Base-by-base conservation (phyloP, 2,329 filamentous ascomycete species). In the Chlorencoelia australis region DNA sequence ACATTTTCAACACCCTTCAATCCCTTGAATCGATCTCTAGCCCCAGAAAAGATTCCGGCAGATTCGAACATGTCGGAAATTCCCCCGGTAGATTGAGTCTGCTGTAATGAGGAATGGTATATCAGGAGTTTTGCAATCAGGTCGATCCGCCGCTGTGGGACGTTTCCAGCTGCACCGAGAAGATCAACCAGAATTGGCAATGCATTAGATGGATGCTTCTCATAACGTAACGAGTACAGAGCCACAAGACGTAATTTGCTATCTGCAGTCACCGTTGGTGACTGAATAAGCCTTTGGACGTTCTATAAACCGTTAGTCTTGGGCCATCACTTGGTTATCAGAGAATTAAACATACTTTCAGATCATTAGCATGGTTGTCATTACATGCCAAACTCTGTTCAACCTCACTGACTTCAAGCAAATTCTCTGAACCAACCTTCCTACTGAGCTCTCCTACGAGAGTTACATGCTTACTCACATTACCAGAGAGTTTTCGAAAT, bases 1-100 rank as follows among this genome's bases (percentile, higher is more conserved):
- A 98, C 91, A 51, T 98, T 98, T 59, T 98, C 93, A 1, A 98
- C 91, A 2, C 91, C 91, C 55, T 96, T 95, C 10, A 98, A 69
- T 0, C 91, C 91, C 54, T 94, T 94, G 59, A 98, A 87, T 4
- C 88, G 78, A 53, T 81, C 85, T 25, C 86, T 73, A 8, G 88
- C 87, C 9, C 84, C 84, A 1, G 85, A 84, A 60, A 98, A 94
- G 46, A 98, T 89, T 4, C 86, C 89, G 0, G 81, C 75, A 0
- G 85, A 82, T 53, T 96, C 88, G 52, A 98, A 96, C 5, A 96
- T 75, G 47, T 96, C 89, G 0, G 86, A 79, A 39, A 95, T 86
- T 4, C 85, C 86, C 7, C 81, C 75, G 2, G 75, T 73, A n/a
- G 77, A 69, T 15, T 82, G 78, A 4, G 80, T 76, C 7, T 82